Conservation (phyloP, 768 basidiomycete genomes). For the Lentinula lateritia region DNA sequence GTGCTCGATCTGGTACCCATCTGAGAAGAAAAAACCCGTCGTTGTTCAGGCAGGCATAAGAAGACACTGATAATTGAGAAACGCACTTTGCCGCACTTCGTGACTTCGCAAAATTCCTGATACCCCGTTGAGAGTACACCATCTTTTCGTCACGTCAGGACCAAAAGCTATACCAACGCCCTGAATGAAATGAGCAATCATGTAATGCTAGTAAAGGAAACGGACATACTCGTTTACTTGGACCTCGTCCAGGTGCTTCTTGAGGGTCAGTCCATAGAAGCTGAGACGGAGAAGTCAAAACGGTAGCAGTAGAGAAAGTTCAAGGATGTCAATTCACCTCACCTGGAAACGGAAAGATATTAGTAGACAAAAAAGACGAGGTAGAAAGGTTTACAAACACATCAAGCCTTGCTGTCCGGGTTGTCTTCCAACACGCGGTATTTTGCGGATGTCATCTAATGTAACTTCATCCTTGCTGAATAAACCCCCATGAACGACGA, state of each 20-base stretch:
- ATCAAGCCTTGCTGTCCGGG: conserved; percentile 94
- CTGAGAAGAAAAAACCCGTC: conserved; percentile 28
- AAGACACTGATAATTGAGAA: neutral
- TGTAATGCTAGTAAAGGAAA: neutral
- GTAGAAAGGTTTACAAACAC: conserved; percentile 48
- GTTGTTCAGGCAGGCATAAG: neutral
- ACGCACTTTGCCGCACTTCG: conserved; percentile 86
- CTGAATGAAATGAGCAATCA: conserved; percentile 29
- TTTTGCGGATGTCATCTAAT: conserved; percentile 85
- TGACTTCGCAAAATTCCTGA: conserved; percentile 92
- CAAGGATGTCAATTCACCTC: conserved; percentile 42
- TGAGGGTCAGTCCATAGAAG: conserved; percentile 97
- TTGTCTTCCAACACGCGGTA: conserved; percentile 82
- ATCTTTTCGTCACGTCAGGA: conserved; percentile 84
- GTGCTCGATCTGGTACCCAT: conserved; percentile 94
- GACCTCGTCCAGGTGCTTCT: conserved; percentile 80
- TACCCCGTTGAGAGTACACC: conserved; percentile 84
- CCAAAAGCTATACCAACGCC: conserved; percentile 97
- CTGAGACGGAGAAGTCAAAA: conserved; percentile 29
- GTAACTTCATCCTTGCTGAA: conserved; percentile 96
- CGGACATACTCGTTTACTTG: conserved; percentile 84
- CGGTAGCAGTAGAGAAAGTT: neutral
- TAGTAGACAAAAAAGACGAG: neutral
- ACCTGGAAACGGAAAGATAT: conserved; percentile 31
- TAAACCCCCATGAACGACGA: conserved; percentile 93